These are phyloP conservation scores for Protomyces inundatus DNA, from an alignment of 1,139 yeast species.

Conservation along the genomic window DNA sequence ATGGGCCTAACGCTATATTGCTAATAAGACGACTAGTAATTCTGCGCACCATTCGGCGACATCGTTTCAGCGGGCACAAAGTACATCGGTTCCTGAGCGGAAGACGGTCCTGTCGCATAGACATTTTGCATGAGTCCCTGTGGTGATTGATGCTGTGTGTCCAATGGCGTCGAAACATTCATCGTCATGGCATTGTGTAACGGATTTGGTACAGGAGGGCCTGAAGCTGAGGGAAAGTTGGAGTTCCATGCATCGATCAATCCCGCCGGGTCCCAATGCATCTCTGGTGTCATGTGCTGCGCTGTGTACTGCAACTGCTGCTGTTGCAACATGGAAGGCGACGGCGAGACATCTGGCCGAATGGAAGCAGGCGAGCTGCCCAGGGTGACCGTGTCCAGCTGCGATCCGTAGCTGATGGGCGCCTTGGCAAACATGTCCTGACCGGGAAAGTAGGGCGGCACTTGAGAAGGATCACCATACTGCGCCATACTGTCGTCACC, in stretches of 20 bases:
- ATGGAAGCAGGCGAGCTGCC: neutral
- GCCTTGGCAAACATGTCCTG: neutral
- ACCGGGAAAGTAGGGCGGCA: neutral
- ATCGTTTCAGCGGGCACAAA: no score
- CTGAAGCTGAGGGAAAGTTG: conserved; percentile 2
- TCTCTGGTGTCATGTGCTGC: neutral
- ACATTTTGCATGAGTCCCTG: no score
- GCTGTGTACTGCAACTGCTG: neutral
- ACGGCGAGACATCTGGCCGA: neutral
- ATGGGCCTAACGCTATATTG: no score
- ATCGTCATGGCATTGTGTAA: no score
- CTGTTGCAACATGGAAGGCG: neutral
- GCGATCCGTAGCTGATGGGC: neutral
- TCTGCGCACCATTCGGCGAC: no score
- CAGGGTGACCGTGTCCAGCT: neutral
- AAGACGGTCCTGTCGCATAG: no score
- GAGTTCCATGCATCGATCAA: conserved; percentile 14
- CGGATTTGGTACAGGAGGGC: no score
- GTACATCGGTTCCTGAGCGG: no score
- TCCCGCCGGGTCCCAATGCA: conserved; percentile 15
- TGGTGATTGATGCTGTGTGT: no score
- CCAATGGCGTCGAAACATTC: no score
- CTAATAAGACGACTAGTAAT: no score
- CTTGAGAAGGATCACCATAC: neutral
- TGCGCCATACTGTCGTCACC: neutral